These are phyloP conservation scores for Gyromitra esculenta DNA, from an alignment of 2,329 filamentous ascomycete species.

Conservation along the genomic window DNA sequence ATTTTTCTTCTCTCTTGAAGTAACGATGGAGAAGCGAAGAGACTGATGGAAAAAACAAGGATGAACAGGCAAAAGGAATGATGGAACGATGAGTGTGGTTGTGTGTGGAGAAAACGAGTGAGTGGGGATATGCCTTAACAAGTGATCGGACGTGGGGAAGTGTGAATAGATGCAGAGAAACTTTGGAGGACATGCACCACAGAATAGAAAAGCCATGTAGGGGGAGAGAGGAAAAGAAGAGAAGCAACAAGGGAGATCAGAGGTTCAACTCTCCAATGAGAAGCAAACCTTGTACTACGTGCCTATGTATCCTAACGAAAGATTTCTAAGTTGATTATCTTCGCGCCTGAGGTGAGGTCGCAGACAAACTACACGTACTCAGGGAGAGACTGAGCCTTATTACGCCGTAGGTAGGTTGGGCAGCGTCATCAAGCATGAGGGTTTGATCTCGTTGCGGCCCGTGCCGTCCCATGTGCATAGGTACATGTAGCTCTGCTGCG, in stretches of 20 bases:
- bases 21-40: background rate
- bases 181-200: background rate
- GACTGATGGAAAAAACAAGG: background rate
- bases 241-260: background rate
- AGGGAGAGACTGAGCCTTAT: background rate
- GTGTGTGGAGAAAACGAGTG: background rate
- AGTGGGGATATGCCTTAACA: conserved; percentile 25
- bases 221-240: background rate
- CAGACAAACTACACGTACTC: background rate
- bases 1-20: background rate
- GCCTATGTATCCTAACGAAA: background rate
- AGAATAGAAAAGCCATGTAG: background rate
- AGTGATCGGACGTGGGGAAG: conserved; percentile 20
- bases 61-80: background rate
- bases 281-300: background rate
- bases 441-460: background rate
- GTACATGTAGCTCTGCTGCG: background rate
- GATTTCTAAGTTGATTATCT: background rate
- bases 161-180: background rate
- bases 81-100: background rate
- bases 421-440: background rate
- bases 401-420: background rate
- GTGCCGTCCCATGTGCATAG: background rate
- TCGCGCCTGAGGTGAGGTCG: background rate
- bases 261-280: background rate